These are phyloP conservation scores for Cercospora sp. DNA, from an alignment of 2,329 filamentous ascomycete species.

Conservation along the genomic window DNA sequence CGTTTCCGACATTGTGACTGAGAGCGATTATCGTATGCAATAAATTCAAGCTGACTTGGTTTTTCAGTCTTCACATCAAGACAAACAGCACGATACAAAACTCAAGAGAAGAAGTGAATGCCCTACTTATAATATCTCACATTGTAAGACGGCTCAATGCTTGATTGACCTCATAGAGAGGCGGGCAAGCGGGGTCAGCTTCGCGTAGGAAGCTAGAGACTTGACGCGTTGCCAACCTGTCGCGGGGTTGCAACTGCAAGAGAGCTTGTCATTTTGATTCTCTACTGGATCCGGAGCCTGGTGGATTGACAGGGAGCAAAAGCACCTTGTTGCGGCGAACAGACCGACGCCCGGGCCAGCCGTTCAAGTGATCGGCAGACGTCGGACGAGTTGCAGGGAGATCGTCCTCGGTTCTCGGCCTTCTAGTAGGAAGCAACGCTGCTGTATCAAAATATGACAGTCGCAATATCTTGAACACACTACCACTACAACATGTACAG, in stretches of 20 bases:
- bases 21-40: background rate
- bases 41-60: background rate
- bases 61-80: background rate
- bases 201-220: conserved; percentile 10
- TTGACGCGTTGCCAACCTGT: conserved; percentile 1
- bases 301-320: background rate
- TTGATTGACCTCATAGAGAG: conserved; percentile 12
- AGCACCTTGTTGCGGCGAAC: background rate
- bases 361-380: background rate
- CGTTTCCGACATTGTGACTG: conserved; percentile 10
- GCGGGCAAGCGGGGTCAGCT: conserved; percentile 4
- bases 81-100: background rate
- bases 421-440: background rate
- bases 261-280: background rate
- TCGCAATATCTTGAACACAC: background rate
- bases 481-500: background rate
- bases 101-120: background rate
- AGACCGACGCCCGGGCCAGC: background rate
- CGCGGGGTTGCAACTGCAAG: conserved; percentile 4
- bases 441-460: background rate
- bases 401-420: background rate
- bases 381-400: background rate
- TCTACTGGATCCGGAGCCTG: background rate
- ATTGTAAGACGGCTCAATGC: conserved; percentile 4
- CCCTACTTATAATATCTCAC: background rate